Evolutionary conservation across 2,329 filamentous ascomycete genomes (phyloP).

Genomic region (Sphaerulina musiva): DNA sequence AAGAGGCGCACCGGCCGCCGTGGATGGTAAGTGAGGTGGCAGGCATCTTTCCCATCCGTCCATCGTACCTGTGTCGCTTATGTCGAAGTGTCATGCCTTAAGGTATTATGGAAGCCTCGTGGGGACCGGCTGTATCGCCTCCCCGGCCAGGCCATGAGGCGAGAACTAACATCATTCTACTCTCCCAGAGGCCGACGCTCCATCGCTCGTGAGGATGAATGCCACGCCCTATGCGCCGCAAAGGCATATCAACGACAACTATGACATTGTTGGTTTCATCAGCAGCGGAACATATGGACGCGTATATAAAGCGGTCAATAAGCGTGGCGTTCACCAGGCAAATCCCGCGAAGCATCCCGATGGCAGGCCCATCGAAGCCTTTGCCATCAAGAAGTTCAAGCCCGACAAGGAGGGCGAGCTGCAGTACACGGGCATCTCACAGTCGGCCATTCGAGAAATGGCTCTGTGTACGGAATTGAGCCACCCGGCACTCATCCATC

Average conservation of each 20-base stretch:
- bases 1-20: constrained; percentile 36
- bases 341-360: constrained; percentile 27
- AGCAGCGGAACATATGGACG: constrained; percentile 96
- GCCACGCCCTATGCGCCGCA: constrained; percentile 56
- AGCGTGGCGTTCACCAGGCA: constrained; percentile 48
- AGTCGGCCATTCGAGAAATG: constrained; percentile 96
- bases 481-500: constrained; percentile 81
- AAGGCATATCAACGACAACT: constrained; percentile 82
- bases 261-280: constrained; percentile 96
- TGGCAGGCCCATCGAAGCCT: constrained; percentile 58
- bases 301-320: constrained; percentile 91
- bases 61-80: no score
- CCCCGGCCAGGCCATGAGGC: not conserved
- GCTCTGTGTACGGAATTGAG: constrained; percentile 86
- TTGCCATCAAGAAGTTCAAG: constrained; percentile 99
- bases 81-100: no score
- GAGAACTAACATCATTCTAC: no score
- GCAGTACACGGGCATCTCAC: constrained; percentile 94
- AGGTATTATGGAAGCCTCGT: no score
- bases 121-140: not conserved
- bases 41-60: no score
- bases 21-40: constrained; percentile 32
- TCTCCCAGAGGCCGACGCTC: constrained; percentile 22
- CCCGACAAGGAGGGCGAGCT: constrained; percentile 97
- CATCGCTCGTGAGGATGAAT: constrained; percentile 31